phyloP scores from a whole-genome alignment of 192 early-diverging fungal genomes.

The Umbelopsis isabellina region DNA sequence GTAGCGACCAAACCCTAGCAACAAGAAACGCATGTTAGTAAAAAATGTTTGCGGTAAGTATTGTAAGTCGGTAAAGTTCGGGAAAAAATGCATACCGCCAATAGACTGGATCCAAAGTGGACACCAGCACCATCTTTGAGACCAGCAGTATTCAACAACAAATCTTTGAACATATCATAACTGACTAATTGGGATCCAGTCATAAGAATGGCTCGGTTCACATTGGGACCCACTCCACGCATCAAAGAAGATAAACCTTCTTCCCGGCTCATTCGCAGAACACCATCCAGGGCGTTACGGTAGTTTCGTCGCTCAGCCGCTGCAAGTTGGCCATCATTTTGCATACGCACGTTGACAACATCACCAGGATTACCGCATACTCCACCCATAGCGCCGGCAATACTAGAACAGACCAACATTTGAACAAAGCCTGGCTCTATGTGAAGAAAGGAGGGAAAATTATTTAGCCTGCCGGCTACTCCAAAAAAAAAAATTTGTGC shows the following conservation, averaged over 20 bases:
- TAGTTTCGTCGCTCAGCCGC: conserved; percentile 69
- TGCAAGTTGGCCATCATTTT: conserved; percentile 77
- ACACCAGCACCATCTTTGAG: conserved; percentile 65
- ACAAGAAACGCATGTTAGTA: not conserved
- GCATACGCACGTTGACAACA: conserved; percentile 80
- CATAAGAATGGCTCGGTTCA: conserved; percentile 90
- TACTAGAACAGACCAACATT: conserved; percentile 48
- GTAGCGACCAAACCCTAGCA: conserved; percentile 71
- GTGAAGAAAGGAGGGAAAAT: not conserved
- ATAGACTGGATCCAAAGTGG: conserved; percentile 72
- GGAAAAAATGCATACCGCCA: conserved; percentile 59
- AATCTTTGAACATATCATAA: conserved; percentile 79
- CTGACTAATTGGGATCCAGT: conserved; percentile 70
- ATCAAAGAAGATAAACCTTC: conserved; percentile 81
- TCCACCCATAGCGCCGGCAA: conserved; percentile 61
- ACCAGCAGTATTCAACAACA: conserved; percentile 60
- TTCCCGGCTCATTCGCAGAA: conserved; percentile 73
- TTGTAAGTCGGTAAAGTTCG: not conserved
- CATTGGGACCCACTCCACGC: conserved; percentile 89
- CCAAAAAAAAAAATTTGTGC: conserved; percentile 21
- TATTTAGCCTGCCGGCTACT: conserved; percentile 10
- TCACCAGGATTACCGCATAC: conserved; percentile 80
- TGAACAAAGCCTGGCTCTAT: conserved; percentile 44
- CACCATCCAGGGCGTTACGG: conserved; percentile 72
- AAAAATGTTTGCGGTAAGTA: not conserved